Conservation (phyloP, 257 asterid genomes). For the Oldenlandia corymbosa region DNA sequence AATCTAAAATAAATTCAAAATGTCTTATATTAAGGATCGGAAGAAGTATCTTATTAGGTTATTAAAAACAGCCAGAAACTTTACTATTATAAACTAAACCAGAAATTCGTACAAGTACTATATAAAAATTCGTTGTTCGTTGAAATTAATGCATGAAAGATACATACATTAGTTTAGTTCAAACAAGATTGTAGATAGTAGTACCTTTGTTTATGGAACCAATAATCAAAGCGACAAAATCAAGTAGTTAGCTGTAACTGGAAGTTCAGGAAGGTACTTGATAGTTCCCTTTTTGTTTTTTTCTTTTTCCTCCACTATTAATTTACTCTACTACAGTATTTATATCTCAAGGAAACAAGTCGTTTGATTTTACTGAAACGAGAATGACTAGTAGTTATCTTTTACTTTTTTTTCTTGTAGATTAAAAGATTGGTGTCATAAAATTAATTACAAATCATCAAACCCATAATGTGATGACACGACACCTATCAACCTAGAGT, state of each 20-base stretch:
- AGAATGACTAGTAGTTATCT: not conserved
- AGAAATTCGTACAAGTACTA: not conserved
- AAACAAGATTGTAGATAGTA: not conserved
- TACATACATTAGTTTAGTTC: not conserved
- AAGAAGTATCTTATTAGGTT: too few species aligned
- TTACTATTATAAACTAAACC: too few species aligned
- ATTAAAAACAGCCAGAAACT: too few species aligned
- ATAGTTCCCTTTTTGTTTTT: not conserved
- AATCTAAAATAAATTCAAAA: too few species aligned
- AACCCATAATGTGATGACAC: not conserved
- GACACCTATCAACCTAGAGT: not conserved
- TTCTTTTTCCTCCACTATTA: not conserved
- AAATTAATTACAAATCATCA: too few species aligned
- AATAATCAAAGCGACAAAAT: not conserved
- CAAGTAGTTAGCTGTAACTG: not conserved
- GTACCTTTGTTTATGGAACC: not conserved
- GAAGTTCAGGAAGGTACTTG: not conserved
- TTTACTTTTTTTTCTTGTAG: too few species aligned
- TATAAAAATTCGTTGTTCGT: not conserved
- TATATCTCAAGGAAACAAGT: conserved; percentile 6
- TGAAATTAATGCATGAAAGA: not conserved
- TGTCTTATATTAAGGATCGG: too few species aligned
- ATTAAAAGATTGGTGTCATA: not conserved
- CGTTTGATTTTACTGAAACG: not conserved
- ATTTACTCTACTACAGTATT: not conserved